Evolutionary conservation across 768 basidiomycete genomes (phyloP).

Genomic region (Mycena capillaripes): DNA sequence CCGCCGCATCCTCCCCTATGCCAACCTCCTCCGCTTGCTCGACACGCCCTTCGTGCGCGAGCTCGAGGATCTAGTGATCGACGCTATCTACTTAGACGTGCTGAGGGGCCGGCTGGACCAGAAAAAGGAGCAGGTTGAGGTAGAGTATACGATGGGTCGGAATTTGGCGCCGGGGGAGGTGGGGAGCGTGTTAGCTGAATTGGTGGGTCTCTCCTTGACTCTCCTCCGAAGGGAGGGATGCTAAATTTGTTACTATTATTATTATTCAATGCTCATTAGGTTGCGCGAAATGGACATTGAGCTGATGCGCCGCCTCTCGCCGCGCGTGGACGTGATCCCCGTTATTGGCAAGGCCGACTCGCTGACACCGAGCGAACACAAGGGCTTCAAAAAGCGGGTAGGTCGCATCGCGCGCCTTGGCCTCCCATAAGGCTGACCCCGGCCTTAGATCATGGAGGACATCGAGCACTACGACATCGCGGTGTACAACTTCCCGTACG

Average conservation of each 20-base stretch:
- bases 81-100: constrained; percentile 93
- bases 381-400: constrained; percentile 95
- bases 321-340: constrained; percentile 98
- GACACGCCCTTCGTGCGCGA: constrained; percentile 86
- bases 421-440: constrained; percentile 61
- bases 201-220: constrained; percentile 62
- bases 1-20: constrained; percentile 87
- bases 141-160: constrained; percentile 93
- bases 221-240: constrained; percentile 11
- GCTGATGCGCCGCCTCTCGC: constrained; percentile 97
- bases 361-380: constrained; percentile 92
- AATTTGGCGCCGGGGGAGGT: constrained; percentile 87
- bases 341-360: constrained; percentile 98
- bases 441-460: constrained; percentile 96
- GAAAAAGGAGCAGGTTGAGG: constrained; percentile 88
- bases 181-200: constrained; percentile 66
- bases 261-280: constrained; percentile 49
- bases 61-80: constrained; percentile 97
- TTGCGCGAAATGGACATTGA: constrained; percentile 99
- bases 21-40: constrained; percentile 75
- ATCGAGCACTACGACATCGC: constrained; percentile 92
- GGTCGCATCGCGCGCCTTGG: constrained; percentile 54
- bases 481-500: constrained; percentile 91
- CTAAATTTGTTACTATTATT: neutral
- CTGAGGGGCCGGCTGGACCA: constrained; percentile 95